Percentiles rank a stretch among this genome's conserved stretches.
These are phyloP conservation scores for Balamuthia mandrillaris DNA, from an alignment of 208 protist genomes.

Conservation along the genomic window DNA sequence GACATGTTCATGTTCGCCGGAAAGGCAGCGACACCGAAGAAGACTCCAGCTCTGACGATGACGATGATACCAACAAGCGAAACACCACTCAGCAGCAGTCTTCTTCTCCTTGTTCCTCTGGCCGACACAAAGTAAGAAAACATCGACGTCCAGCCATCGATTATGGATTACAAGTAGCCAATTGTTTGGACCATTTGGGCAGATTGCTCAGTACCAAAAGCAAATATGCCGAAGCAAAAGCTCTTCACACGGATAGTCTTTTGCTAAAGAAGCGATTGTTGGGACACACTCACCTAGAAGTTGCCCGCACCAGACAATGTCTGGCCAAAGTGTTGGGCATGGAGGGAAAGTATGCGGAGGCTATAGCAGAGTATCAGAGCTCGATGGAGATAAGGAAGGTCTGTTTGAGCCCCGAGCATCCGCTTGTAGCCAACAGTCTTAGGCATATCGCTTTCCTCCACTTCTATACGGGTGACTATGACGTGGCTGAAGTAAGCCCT, in stretches of 20 bases:
- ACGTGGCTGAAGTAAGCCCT: background rate
- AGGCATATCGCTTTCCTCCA: constrained; percentile 18
- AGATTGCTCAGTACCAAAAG: background rate
- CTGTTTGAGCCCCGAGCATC: background rate
- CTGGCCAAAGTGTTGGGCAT: constrained; percentile 2
- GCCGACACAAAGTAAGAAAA: too few relatives aligned
- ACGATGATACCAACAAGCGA: too few relatives aligned
- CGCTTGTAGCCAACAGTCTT: background rate
- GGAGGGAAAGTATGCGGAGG: background rate
- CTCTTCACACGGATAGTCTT: background rate
- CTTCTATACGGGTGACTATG: constrained; percentile 30
- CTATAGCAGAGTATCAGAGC: background rate
- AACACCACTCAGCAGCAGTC: too few relatives aligned
- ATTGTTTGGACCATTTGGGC: background rate
- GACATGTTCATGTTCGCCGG: too few relatives aligned
- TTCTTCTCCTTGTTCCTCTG: too few relatives aligned
- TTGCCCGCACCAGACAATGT: background rate
- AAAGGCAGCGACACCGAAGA: too few relatives aligned
- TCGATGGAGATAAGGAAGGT: background rate
- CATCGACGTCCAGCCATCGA: too few relatives aligned
- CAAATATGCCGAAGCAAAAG: background rate
- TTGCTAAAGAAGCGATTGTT: background rate
- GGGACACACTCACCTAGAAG: background rate
- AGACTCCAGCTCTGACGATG: too few relatives aligned
- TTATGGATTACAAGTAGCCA: background rate